Base-by-base conservation (phyloP, 768 basidiomycete genomes). In the Boletellus sp. region DNA sequence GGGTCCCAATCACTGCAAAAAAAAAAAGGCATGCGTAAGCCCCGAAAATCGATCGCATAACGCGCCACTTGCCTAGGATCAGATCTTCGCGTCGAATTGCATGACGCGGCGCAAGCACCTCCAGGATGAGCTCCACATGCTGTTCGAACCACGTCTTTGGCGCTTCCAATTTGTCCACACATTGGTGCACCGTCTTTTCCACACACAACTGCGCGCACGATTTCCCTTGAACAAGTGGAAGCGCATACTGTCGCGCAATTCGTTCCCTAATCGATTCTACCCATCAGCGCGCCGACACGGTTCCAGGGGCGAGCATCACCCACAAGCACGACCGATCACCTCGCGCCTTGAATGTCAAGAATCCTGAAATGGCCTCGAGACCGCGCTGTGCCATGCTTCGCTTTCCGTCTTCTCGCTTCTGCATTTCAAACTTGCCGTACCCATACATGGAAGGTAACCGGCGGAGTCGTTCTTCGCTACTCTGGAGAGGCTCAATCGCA, bases 71-170 rank as follows among this genome's bases (percentile, higher is more conserved):
- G 58, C 71, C 79, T 1, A 86, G 60, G 35, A 78, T 75, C 45
- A 86, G 62, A 55, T 85, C 83, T 58, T 86, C 82, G 58, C 73
- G 79, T 53, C 71, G 73, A 41, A 85, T 77, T 6, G 67, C 70
- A 54, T 79, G 78, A 41, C 62, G 32, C 0, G 55, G 52, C 13
- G 34, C 79, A 62, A 78, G 90, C 16, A 78, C 64, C 37, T 77
- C 63, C 68, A 90, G 57, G 54, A 93, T 82, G 19, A 71, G 61
- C 49, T 87, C 78, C 22, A 82, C 78, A 56, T 91, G 84, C 4
- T 77, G 74, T 49, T 77, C 78, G 66, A 93, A 85, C 86, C 90
- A 93, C 51, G 70, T 76, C 58, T 80, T 84, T 0, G 88, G 80
- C 10, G 81, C 78, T 6, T 80, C 77, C 40, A 87, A 57, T 35